phyloP scores from a whole-genome alignment of 495 filamentous ascomycete species.

The Lasiosphaeria ovina region DNA sequence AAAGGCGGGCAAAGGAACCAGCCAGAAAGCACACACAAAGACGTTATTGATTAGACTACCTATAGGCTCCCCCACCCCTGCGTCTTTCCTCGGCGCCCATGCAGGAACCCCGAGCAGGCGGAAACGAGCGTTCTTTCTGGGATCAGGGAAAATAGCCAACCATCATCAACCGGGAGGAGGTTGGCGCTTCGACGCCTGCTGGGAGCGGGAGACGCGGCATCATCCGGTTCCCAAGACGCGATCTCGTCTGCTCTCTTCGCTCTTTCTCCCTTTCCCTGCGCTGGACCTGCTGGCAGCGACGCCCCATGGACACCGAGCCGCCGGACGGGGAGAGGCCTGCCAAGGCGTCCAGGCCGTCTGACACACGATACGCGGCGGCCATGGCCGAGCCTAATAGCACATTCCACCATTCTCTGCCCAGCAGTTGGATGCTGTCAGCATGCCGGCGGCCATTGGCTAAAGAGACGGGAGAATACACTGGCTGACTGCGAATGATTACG shows the following conservation, averaged over 20 bases:
- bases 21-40: not conserved
- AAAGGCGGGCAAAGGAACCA: constrained; percentile 11
- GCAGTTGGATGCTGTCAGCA: too few relatives aligned
- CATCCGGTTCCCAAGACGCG: not conserved
- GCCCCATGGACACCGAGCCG: too few relatives aligned
- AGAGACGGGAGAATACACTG: too few relatives aligned
- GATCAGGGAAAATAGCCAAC: not conserved
- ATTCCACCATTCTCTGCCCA: too few relatives aligned
- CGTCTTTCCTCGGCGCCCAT: not conserved
- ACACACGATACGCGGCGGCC: too few relatives aligned
- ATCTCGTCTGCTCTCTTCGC: not conserved
- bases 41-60: not conserved
- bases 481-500: too few relatives aligned
- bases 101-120: not conserved
- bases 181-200: not conserved
- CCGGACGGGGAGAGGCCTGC: too few relatives aligned
- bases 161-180: not conserved
- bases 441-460: too few relatives aligned
- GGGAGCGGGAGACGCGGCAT: not conserved
- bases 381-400: too few relatives aligned
- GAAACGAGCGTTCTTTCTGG: not conserved
- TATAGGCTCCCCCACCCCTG: too few relatives aligned
- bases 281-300: too few relatives aligned
- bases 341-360: not conserved
- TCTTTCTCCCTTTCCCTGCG: too few relatives aligned